Conservation (phyloP, 768 basidiomycete genomes). For the Phlebiopsis gigantea region DNA sequence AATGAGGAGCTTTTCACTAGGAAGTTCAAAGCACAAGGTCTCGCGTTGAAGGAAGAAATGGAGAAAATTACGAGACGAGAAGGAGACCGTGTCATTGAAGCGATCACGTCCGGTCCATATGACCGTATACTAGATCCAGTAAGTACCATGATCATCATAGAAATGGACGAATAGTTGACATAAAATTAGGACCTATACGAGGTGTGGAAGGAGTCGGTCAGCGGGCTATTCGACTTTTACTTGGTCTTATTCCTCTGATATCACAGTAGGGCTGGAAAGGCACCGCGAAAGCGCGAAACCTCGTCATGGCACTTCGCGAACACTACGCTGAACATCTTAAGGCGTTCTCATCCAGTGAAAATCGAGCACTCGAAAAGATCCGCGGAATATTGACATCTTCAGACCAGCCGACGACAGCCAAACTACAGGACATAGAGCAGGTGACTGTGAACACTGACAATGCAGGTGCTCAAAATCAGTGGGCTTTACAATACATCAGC, state of each 20-base stretch:
- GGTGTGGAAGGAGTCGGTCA: conserved; percentile 18
- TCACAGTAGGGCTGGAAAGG: conserved; percentile 18
- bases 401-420: neutral
- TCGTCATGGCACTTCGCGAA: conserved; percentile 18
- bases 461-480: conserved; percentile 13
- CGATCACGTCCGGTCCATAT: conserved; percentile 17
- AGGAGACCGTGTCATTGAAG: conserved; percentile 17
- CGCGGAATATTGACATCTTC: neutral
- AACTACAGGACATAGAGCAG: neutral
- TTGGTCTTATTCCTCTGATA: neutral
- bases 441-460: neutral
- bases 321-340: conserved; percentile 10
- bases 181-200: conserved; percentile 17
- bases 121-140: conserved; percentile 17
- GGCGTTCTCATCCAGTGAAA: neutral
- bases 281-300: conserved; percentile 18
- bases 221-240: neutral
- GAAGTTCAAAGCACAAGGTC: conserved; percentile 7
- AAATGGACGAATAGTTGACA: too few species aligned
- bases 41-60: conserved; percentile 1
- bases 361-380: neutral
- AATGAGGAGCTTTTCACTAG: conserved; percentile 4
- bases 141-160: neutral
- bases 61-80: conserved; percentile 1
- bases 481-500: conserved; percentile 20